Conservation (phyloP, 805 yeast species). For the Crinitomyces ghanaensis region DNA sequence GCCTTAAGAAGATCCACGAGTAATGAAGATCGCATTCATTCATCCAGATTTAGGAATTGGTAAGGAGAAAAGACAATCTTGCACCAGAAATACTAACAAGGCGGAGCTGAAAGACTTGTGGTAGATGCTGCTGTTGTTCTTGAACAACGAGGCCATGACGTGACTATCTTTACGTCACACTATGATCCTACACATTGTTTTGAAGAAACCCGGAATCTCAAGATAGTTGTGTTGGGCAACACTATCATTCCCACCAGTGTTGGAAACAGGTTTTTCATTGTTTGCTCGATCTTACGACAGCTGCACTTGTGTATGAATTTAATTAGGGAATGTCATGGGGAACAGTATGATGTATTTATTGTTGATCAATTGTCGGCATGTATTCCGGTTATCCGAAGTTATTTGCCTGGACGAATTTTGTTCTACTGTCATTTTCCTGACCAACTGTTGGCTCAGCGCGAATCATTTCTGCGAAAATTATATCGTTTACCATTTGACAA, state of each 20-base stretch:
- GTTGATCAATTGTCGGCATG: constrained; percentile 85
- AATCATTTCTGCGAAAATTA: constrained; percentile 41
- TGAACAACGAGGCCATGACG: constrained; percentile 51
- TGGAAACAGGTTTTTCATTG: constrained; percentile 56
- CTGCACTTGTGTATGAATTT: constrained; percentile 47
- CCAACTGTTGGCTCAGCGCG: constrained; percentile 55
- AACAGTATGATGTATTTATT: constrained; percentile 55
- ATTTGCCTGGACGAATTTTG: constrained; percentile 38
- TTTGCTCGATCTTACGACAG: constrained; percentile 79
- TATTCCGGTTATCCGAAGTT: constrained; percentile 50
- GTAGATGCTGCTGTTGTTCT: constrained; percentile 91
- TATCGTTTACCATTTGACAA: constrained; percentile 77
- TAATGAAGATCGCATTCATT: constrained; percentile 62
- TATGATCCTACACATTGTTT: constrained; percentile 82
- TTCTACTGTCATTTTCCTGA: constrained; percentile 98
- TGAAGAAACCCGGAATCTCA: constrained; percentile 64
- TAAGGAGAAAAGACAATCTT: constrained; percentile 7
- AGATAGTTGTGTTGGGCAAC: constrained; percentile 72
- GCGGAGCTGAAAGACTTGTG: constrained; percentile 94
- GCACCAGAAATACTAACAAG: constrained; percentile 9
- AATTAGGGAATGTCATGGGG: constrained; percentile 32
- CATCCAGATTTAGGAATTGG: constrained; percentile 97
- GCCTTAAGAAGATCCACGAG: no score
- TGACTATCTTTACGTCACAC: constrained; percentile 75
- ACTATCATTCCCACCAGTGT: constrained; percentile 59